Percentiles rank a stretch among this genome's conserved stretches.
Evolutionary conservation across 2,329 filamentous ascomycete species (phyloP).

Genomic region (Herpotrichia juniperi): DNA sequence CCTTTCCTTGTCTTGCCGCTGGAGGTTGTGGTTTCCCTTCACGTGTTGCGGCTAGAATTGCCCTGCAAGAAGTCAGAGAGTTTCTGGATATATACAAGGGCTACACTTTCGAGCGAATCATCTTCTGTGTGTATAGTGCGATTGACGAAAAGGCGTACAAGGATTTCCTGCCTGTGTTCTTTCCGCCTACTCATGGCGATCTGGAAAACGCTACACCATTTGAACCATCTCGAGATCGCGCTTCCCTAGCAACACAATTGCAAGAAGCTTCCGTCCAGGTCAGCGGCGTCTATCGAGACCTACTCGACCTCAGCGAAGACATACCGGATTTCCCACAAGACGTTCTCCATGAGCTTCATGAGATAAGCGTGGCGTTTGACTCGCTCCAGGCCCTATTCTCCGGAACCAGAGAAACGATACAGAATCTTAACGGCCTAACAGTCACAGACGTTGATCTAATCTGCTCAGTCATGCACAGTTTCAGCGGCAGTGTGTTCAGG

Average conservation of each 20-base stretch:
- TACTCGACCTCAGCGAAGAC: slow-evolving; percentile 20
- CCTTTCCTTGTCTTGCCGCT: slow-evolving; percentile 40
- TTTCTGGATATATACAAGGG: slow-evolving; percentile 33
- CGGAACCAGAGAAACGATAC: not conserved
- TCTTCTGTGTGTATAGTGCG: slow-evolving; percentile 36
- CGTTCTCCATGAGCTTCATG: slow-evolving; percentile 20
- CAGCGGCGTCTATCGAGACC: slow-evolving; percentile 17
- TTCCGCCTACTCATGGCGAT: slow-evolving; percentile 40
- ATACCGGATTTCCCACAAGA: slow-evolving; percentile 19
- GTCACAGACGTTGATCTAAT: slow-evolving; percentile 28
- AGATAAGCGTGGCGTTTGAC: slow-evolving; percentile 19
- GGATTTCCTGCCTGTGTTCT: slow-evolving; percentile 37
- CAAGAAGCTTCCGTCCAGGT: slow-evolving; percentile 25
- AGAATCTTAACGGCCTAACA: slow-evolving; percentile 10
- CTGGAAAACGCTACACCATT: slow-evolving; percentile 24
- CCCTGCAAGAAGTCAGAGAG: slow-evolving; percentile 38
- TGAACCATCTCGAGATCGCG: slow-evolving; percentile 13
- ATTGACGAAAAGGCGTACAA: slow-evolving; percentile 36
- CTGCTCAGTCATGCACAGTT: slow-evolving; percentile 26
- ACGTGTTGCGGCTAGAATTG: slow-evolving; percentile 36
- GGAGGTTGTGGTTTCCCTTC: slow-evolving; percentile 40
- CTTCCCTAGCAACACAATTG: slow-evolving; percentile 19
- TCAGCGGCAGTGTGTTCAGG: slow-evolving; percentile 29
- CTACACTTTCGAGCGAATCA: slow-evolving; percentile 30
- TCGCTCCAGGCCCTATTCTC: slow-evolving; percentile 22